Evolutionary conservation across 139 green algal species (phyloP).

Genomic region (Pycnococcus provasolii): DNA sequence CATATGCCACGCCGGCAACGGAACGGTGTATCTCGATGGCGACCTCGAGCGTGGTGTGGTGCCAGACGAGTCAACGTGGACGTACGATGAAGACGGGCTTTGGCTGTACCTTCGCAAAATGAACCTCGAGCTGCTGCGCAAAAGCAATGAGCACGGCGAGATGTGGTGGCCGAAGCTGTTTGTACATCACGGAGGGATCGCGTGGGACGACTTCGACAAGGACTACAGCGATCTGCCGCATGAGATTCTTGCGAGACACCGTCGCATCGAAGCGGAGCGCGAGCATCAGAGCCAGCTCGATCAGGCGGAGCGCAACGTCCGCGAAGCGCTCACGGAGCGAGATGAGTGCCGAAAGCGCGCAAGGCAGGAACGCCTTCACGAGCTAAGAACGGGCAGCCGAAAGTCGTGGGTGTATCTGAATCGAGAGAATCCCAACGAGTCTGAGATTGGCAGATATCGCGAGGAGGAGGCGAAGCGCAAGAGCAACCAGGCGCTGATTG

Average conservation of each 20-base stretch:
- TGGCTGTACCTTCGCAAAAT: constrained; percentile 57
- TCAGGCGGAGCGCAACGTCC: background rate
- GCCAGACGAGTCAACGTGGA: constrained; percentile 52
- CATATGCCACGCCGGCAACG: background rate
- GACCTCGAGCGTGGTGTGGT: constrained; percentile 50
- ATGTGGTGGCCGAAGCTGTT: constrained; percentile 64
- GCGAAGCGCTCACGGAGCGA: constrained; percentile 28
- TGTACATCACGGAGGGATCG: constrained; percentile 37
- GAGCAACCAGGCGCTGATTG: no score
- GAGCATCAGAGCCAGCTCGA: background rate
- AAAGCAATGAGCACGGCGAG: constrained; percentile 38
- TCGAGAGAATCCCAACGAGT: background rate
- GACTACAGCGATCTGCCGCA: constrained; percentile 66
- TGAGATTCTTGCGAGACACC: constrained; percentile 26
- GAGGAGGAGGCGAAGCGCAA: no score
- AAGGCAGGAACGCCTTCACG: constrained; percentile 38
- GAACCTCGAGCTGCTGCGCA: constrained; percentile 64
- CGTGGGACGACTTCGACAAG: constrained; percentile 69
- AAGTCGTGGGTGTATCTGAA: constrained; percentile 26
- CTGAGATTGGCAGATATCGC: no score
- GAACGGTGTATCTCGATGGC: constrained; percentile 40
- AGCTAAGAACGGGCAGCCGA: constrained; percentile 30
- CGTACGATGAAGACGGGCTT: constrained; percentile 43
- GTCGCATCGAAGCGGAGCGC: constrained; percentile 22
- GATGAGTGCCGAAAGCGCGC: constrained; percentile 38